Conservation (phyloP, 768 basidiomycete species). For the Amanita inopinata region DNA sequence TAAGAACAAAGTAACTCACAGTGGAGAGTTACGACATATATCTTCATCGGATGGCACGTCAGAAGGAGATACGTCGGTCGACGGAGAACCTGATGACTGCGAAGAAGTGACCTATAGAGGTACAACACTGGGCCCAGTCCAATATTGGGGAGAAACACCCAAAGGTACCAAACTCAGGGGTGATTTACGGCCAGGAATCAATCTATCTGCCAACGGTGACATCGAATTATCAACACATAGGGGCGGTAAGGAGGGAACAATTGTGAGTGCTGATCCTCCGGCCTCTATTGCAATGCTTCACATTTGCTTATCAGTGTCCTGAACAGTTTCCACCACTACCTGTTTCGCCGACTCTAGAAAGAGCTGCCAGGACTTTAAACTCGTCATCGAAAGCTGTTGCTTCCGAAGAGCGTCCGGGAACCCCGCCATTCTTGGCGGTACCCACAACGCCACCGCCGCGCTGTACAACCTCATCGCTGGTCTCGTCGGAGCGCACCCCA, state of each 20-base stretch:
- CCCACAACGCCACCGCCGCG: constrained; percentile 31
- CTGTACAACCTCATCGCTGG: constrained; percentile 23
- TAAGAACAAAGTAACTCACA: neutral
- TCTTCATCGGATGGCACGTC: constrained; percentile 6
- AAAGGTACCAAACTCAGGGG: constrained; percentile 13
- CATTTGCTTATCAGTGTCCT: constrained; percentile 1
- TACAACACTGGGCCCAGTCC: constrained; percentile 31
- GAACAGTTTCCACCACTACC: constrained; percentile 30
- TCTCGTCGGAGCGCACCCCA: constrained; percentile 58
- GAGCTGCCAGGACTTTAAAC: constrained; percentile 9
- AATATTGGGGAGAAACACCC: constrained; percentile 32
- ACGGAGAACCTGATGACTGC: constrained; percentile 16
- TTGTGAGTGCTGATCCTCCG: neutral
- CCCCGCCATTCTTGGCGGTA: constrained; percentile 16
- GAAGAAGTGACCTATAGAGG: constrained; percentile 26
- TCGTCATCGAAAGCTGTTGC: neutral
- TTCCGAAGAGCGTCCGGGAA: constrained; percentile 17
- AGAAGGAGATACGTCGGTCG: constrained; percentile 4
- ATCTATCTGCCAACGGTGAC: constrained; percentile 23
- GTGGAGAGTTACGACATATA: neutral
- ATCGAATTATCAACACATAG: neutral
- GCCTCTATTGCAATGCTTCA: constrained; percentile 1
- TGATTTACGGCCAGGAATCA: constrained; percentile 30
- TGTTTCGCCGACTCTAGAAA: constrained; percentile 36
- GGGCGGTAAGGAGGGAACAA: neutral